phyloP scores from a whole-genome alignment of 2,329 filamentous ascomycete species.

The Trichoderma arundinaceum region DNA sequence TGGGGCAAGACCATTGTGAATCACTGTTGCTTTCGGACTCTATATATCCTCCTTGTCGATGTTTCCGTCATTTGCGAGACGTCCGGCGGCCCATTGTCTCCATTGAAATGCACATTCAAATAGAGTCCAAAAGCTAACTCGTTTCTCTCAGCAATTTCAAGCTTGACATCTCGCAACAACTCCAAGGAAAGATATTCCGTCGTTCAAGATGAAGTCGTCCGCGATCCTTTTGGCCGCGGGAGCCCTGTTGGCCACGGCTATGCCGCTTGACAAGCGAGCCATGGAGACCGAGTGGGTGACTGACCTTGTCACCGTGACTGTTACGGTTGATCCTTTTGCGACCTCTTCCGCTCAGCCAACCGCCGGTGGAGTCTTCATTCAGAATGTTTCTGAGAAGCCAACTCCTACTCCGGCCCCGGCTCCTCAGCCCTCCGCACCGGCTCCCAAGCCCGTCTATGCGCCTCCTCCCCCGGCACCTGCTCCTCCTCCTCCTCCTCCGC shows the following conservation, averaged over 20 bases:
- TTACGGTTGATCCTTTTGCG: constrained; percentile 45
- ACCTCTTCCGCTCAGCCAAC: constrained; percentile 33
- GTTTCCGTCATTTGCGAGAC: neutral
- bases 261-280: constrained; percentile 51
- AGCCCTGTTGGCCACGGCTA: constrained; percentile 53
- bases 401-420: constrained; percentile 30
- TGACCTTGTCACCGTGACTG: constrained; percentile 52
- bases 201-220: constrained; percentile 59
- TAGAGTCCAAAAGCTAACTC: constrained; percentile 25
- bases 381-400: constrained; percentile 33
- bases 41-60: constrained; percentile 1
- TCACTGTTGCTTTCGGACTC: constrained; percentile 20
- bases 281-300: constrained; percentile 50
- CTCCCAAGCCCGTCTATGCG: constrained; percentile 7
- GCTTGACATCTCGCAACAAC: constrained; percentile 8
- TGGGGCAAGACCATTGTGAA: constrained; percentile 7
- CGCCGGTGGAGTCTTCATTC: constrained; percentile 38
- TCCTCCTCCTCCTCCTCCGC: neutral
- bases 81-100: neutral
- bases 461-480: constrained; percentile 26
- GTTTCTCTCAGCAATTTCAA: constrained; percentile 1
- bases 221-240: constrained; percentile 52
- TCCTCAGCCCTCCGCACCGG: constrained; percentile 21
- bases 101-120: constrained; percentile 1
- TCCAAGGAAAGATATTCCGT: constrained; percentile 11